Evolutionary conservation across 192 early-diverging fungal genomes (phyloP).

Genomic region (Coemansia sp.): DNA sequence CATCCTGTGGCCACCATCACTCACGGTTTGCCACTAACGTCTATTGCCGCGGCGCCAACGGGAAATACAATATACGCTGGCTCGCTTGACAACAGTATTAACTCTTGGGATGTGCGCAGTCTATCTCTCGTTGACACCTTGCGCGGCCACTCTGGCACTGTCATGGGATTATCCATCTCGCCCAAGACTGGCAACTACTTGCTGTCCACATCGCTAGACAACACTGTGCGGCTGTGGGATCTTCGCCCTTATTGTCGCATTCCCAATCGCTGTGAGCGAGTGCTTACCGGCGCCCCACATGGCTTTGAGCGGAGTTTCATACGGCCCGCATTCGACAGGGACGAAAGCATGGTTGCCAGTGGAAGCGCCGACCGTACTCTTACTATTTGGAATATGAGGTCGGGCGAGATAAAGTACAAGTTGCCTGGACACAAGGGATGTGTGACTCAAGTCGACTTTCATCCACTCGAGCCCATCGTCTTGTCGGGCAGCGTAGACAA

Average conservation of each 20-base stretch:
- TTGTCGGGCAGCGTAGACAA: slow-evolving; percentile 84
- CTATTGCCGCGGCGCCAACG: slow-evolving; percentile 70
- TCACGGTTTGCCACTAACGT: slow-evolving; percentile 72
- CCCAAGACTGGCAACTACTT: slow-evolving; percentile 80
- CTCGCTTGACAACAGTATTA: slow-evolving; percentile 89
- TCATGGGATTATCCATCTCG: slow-evolving; percentile 81
- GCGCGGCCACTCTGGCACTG: slow-evolving; percentile 84
- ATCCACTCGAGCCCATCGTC: slow-evolving; percentile 84
- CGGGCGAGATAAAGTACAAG: slow-evolving; percentile 86
- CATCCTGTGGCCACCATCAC: slow-evolving; percentile 62
- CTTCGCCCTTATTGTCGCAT: slow-evolving; percentile 78
- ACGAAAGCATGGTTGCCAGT: slow-evolving; percentile 80
- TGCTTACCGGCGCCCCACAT: slow-evolving; percentile 86
- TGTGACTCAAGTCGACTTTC: slow-evolving; percentile 93
- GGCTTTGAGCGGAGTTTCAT: slow-evolving; percentile 95
- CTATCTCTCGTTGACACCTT: slow-evolving; percentile 64
- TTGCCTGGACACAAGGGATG: slow-evolving; percentile 93
- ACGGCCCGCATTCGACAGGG: slow-evolving; percentile 83
- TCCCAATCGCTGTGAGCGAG: slow-evolving; percentile 72
- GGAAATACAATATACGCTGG: slow-evolving; percentile 80
- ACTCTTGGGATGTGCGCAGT: slow-evolving; percentile 87
- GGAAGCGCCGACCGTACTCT: slow-evolving; percentile 88
- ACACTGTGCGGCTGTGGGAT: slow-evolving; percentile 94
- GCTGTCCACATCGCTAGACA: slow-evolving; percentile 90
- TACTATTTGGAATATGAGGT: slow-evolving; percentile 83